Evolutionary conservation across 495 filamentous ascomycete genomes (phyloP), one percentile per base, ranked within the genome.

Genomic region (Aspergillus sparsus): DNA sequence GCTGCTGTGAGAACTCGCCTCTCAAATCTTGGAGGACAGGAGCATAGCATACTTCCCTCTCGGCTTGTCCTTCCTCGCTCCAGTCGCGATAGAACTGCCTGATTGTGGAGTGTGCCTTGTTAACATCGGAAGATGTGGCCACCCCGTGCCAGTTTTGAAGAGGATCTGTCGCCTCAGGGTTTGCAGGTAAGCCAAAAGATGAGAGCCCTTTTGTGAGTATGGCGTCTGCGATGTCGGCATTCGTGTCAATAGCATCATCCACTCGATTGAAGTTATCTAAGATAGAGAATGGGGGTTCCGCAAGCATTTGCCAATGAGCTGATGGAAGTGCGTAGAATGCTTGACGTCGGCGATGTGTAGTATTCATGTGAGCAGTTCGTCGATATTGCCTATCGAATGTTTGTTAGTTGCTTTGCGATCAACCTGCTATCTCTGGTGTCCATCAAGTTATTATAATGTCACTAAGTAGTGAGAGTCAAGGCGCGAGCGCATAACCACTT

Each of bases 31-130:
- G 62, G 49, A 93, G 75, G 4, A 98, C 81, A 0, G 89, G 91
- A 2, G 75, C 79, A 70, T 92, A 93, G 71, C 87, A 92, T 9
- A 84, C 85, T 5, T 83, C 76, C 6, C 95, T 80, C 75, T 99
- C 94, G 0, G 69, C 55, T 16, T 70, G 73, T 4, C 93, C 94
- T 65, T 89, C 93, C 8, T 79, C 81, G 42, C 90, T 91, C 94
- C 94, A 99, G 71, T 99, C 94, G 6, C 94, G 89, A 68, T 91
- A 97, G 66, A 99, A 89, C 68, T 99, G 94, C 18, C 92, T 82
- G 51, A 99, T 79, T 7, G 91, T 97, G 53, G 89, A 93, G 61
- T 89, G 82, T 15, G 93, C 94, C 72, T 97, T 99, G 65, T 94
- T 92, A 49, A 95, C 65, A 69, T 97, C 93, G 4, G 75, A 74